Percentiles rank a stretch among this genome's conserved stretches.
These are phyloP conservation scores for Talaromyces trachyspermus DNA, from an alignment of 495 filamentous ascomycete genomes.

Conservation along the genomic window DNA sequence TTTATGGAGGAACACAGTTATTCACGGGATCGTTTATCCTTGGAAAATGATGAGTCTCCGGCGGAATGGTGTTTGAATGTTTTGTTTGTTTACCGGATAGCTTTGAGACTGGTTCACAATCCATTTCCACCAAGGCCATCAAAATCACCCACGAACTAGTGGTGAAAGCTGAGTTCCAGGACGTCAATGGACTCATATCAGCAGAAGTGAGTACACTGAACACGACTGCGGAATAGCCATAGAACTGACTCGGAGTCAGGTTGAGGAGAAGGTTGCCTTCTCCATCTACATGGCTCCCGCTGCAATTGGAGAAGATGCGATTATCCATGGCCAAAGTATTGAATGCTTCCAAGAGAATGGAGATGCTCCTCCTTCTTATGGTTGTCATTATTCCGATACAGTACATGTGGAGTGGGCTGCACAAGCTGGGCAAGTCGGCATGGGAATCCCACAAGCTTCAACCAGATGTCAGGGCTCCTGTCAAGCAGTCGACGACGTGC, in stretches of 20 bases:
- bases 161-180: slow-evolving; percentile 11
- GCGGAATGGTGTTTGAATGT: slow-evolving; percentile 12
- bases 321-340: slow-evolving; percentile 2
- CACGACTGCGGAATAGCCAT: no score
- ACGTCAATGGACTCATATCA: neutral
- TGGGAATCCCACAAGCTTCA: no score
- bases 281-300: slow-evolving; percentile 16
- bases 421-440: no score
- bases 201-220: neutral
- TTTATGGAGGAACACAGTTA: slow-evolving; percentile 8
- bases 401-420: no score
- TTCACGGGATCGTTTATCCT: neutral
- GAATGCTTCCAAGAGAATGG: no score
- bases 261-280: slow-evolving; percentile 13
- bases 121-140: slow-evolving; percentile 10
- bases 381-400: no score
- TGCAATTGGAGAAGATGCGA: slow-evolving; percentile 1
- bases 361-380: no score
- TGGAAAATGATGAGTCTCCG: neutral
- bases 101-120: slow-evolving; percentile 14
- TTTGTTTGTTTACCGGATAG: slow-evolving; percentile 11
- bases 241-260: slow-evolving; percentile 8
- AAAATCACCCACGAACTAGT: slow-evolving; percentile 13
- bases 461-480: no score
- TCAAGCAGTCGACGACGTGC: no score